Conservation (phyloP, 2,329 filamentous ascomycete species). For the Arthrobotrys sinensis region DNA sequence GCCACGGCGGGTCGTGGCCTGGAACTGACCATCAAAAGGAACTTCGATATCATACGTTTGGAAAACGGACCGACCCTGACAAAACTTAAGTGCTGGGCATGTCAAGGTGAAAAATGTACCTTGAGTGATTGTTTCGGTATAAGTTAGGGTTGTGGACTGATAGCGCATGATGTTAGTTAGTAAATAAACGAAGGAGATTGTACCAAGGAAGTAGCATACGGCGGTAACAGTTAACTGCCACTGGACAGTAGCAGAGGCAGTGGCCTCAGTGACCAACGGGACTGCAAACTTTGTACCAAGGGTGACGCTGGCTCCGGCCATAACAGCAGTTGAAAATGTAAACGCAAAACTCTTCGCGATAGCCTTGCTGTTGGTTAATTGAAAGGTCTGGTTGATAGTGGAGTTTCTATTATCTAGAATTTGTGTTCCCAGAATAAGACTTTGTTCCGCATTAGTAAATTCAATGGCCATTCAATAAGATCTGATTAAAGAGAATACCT, state of each 20-base stretch:
- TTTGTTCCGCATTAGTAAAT: slow-evolving; percentile 22
- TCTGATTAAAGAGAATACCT: slow-evolving; percentile 20
- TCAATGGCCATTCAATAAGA: background rate
- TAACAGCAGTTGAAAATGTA: slow-evolving; percentile 29
- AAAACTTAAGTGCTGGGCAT: slow-evolving; percentile 47
- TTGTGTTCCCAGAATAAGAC: slow-evolving; percentile 48
- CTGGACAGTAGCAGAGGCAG: slow-evolving; percentile 19
- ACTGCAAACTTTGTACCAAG: slow-evolving; percentile 34
- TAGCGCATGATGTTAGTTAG: slow-evolving; percentile 8
- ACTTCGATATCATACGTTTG: slow-evolving; percentile 56
- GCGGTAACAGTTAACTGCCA: slow-evolving; percentile 46
- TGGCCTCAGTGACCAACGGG: slow-evolving; percentile 31
- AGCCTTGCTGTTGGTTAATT: slow-evolving; percentile 45
- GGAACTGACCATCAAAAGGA: slow-evolving; percentile 38
- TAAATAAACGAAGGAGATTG: background rate
- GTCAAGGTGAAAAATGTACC: slow-evolving; percentile 39
- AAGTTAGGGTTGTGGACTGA: slow-evolving; percentile 42
- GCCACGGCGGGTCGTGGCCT: slow-evolving; percentile 41
- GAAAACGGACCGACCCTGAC: slow-evolving; percentile 50
- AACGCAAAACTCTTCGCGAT: slow-evolving; percentile 44
- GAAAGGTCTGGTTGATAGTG: slow-evolving; percentile 48
- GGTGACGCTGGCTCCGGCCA: slow-evolving; percentile 34
- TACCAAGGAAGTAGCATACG: slow-evolving; percentile 11
- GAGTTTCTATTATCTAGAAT: slow-evolving; percentile 56
- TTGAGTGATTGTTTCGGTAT: slow-evolving; percentile 44